Percentiles rank a stretch among this genome's conserved stretches.
Conservation (phyloP, 2,329 filamentous ascomycete genomes). For the Colletotrichum sp. region DNA sequence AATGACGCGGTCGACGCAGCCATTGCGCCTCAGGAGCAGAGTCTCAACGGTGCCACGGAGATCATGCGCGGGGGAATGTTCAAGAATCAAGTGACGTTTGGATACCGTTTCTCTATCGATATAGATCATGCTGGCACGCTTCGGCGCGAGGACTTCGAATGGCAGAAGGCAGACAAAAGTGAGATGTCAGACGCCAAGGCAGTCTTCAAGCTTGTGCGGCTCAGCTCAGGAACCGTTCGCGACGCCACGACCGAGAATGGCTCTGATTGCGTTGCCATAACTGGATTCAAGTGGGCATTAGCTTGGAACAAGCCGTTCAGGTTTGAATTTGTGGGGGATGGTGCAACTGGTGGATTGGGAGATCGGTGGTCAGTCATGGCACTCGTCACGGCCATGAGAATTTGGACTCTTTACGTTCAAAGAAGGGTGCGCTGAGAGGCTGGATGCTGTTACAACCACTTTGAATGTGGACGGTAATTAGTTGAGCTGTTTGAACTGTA, state of each 20-base stretch:
- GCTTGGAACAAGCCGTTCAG: neutral
- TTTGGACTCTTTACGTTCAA: neutral
- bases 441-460: neutral
- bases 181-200: neutral
- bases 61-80: neutral
- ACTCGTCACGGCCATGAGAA: neutral
- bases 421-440: neutral
- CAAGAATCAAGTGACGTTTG: neutral
- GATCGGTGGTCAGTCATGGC: neutral
- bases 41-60: neutral
- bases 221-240: neutral
- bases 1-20: neutral
- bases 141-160: neutral
- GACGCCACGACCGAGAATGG: neutral
- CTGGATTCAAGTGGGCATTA: neutral
- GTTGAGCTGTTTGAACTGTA: neutral
- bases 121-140: neutral
- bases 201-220: neutral
- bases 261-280: neutral
- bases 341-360: neutral
- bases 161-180: neutral
- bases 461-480: neutral
- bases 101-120: neutral
- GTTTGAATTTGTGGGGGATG: neutral
- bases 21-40: neutral